Evolutionary conservation across 345 rosid genomes (phyloP).

Genomic region (Ricinus communis): DNA sequence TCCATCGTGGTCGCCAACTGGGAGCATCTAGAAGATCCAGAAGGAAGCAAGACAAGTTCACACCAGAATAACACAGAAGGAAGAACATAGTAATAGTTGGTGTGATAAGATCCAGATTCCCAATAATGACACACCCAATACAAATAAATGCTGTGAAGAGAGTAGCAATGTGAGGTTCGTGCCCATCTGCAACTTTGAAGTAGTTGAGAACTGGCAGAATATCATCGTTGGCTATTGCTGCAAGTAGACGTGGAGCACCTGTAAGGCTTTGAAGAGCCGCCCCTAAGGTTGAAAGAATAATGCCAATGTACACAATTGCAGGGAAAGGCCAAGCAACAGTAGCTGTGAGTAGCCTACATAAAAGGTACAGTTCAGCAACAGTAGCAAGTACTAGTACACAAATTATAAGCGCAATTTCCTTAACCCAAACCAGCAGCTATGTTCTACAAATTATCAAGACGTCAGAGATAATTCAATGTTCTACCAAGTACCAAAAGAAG

Average conservation of each 20-base stretch:
- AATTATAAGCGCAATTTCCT: not conserved
- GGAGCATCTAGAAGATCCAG: constrained; percentile 99
- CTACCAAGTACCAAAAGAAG: no score
- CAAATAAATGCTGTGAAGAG: constrained; percentile 91
- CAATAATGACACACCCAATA: constrained; percentile 82
- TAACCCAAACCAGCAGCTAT: not conserved
- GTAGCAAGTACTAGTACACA: not conserved
- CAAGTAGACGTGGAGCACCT: constrained; percentile 97
- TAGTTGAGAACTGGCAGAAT: constrained; percentile 95
- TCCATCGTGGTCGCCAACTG: constrained; percentile 99
- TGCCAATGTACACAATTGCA: constrained; percentile 74
- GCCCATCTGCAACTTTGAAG: constrained; percentile 86
- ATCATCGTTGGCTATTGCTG: constrained; percentile 99
- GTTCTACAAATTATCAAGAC: not conserved
- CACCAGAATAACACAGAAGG: constrained; percentile 94
- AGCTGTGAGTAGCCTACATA: constrained; percentile 81
- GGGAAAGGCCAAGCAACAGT: constrained; percentile 98
- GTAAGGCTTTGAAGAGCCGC: constrained; percentile 99
- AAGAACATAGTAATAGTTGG: constrained; percentile 97
- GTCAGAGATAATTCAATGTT: not conserved
- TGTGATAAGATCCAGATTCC: constrained; percentile 97
- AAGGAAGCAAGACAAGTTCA: constrained; percentile 98
- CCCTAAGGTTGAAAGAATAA: constrained; percentile 96
- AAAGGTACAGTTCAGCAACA: constrained; percentile 21
- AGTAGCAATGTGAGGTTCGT: constrained; percentile 87